Base-by-base conservation (phyloP, 306 rosid species). In the Cucurbita ficifolia region DNA sequence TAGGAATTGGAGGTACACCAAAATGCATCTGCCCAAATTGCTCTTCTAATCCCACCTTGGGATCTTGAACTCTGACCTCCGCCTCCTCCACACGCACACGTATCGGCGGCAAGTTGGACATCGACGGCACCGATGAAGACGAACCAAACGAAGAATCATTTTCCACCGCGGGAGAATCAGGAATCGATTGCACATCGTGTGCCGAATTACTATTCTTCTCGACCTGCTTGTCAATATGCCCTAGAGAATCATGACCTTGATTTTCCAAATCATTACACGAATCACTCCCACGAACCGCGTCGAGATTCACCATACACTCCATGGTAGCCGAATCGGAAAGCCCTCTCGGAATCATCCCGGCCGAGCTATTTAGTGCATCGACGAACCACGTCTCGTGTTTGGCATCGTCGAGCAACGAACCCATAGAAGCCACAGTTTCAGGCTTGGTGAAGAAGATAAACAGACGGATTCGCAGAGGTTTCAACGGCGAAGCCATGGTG, bases 321-420 rank as follows among this genome's bases (percentile, higher is more conserved):
- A 74, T 75, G 6, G 81, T 68, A 9, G 91, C 96, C 0, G 99
- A 84, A 72, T 95, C 97, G 9, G 99, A 91, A 0, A 84, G 75
- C 8, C 82, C 86, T 6, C 96, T 55, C 0, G 82, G 78, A 8
- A 87, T 58, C 1, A 86, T 51, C 6, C 88, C 96, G 0, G 90
- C 84, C 39, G 74, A 70, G 29, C 89, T 85, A 74, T 95, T 95
- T 2, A 91, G 91, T 3, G 99, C 96, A 49, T 95, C 92, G 10
- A 95, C 97, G 62, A 95, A 95, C 99, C 97, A 95, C 6, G 90
- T 86, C 55, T 95, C 99, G 3, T 97, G 90, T 76, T 91, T 91
- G 1, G 88, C 88, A 70, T 91, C 96, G 71, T 88, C 90, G 33
- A 95, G 86, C 33, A 91, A 75, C 1, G 91, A 86, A 2, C 99